phyloP scores from a whole-genome alignment of 306 rosid species.

The Prunus armeniaca region DNA sequence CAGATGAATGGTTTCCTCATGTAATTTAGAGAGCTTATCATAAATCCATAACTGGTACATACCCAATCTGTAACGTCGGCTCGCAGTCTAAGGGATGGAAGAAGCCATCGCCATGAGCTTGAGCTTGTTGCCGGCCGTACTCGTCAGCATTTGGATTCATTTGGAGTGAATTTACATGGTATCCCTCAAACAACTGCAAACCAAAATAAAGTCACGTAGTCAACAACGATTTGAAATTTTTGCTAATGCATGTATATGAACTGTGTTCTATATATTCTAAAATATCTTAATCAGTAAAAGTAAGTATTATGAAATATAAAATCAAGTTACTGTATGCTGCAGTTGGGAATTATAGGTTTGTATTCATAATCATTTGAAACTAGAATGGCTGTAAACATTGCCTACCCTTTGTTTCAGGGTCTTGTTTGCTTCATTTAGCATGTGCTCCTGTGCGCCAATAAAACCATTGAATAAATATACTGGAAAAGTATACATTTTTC shows the following conservation, averaged over 20 bases:
- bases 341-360: not conserved
- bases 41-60: not conserved
- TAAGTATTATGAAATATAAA: not conserved
- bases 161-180: conserved; percentile 67
- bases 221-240: not conserved
- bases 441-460: conserved; percentile 53
- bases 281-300: too few relatives aligned
- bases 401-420: conserved; percentile 85
- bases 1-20: not conserved
- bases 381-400: not conserved
- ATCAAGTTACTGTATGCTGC: not conserved
- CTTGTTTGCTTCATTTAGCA: conserved; percentile 76
- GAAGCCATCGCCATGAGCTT: conserved; percentile 61
- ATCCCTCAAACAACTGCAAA: conserved; percentile 78
- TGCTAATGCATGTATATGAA: not conserved
- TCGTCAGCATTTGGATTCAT: conserved; percentile 65
- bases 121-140: conserved; percentile 66
- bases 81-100: conserved; percentile 81
- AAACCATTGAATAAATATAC: not conserved
- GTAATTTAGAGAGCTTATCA: not conserved
- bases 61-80: conserved; percentile 94
- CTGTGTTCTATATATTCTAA: too few relatives aligned
- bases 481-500: not conserved
- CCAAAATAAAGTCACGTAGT: conserved; percentile 3
- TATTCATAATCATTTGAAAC: not conserved